These are phyloP conservation scores for Diddensiella caesifluorescens DNA, from an alignment of 805 yeast species.

Conservation along the genomic window DNA sequence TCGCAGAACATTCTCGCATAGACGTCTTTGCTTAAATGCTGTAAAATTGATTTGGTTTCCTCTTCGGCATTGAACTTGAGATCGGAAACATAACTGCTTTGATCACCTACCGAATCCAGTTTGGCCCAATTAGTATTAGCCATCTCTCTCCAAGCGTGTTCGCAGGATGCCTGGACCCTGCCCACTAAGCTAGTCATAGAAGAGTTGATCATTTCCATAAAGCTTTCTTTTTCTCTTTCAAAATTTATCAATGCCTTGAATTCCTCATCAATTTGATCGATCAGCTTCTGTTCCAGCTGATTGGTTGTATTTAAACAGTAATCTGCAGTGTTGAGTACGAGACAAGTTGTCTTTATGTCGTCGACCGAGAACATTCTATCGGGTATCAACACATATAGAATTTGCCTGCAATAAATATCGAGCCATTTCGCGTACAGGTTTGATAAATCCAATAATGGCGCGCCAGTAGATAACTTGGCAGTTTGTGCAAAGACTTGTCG, in stretches of 20 bases:
- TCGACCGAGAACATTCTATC: conserved; percentile 44
- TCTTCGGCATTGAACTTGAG: conserved; percentile 43
- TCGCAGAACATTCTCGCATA: conserved; percentile 73
- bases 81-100: conserved; percentile 64
- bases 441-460: conserved; percentile 43
- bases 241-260: conserved; percentile 44
- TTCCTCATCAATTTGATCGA: conserved; percentile 39
- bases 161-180: conserved; percentile 56
- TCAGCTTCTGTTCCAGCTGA: conserved; percentile 64
- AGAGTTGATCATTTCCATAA: conserved; percentile 51
- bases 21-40: conserved; percentile 54
- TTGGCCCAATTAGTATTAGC: conserved; percentile 68
- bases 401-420: conserved; percentile 48
- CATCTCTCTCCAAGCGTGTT: conserved; percentile 80
- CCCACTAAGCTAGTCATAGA: conserved; percentile 51
- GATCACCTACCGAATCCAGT: conserved; percentile 59
- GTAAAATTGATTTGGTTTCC: conserved; percentile 37
- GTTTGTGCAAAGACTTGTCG: conserved; percentile 69
- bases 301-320: conserved; percentile 73
- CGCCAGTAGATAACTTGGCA: conserved; percentile 47
- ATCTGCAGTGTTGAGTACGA: conserved; percentile 82
- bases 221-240: conserved; percentile 51
- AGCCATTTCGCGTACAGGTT: conserved; percentile 63
- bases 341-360: conserved; percentile 59
- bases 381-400: conserved; percentile 48